Base-by-base conservation (phyloP, 2,329 filamentous ascomycete species). In the Apiospora pterosperma region DNA sequence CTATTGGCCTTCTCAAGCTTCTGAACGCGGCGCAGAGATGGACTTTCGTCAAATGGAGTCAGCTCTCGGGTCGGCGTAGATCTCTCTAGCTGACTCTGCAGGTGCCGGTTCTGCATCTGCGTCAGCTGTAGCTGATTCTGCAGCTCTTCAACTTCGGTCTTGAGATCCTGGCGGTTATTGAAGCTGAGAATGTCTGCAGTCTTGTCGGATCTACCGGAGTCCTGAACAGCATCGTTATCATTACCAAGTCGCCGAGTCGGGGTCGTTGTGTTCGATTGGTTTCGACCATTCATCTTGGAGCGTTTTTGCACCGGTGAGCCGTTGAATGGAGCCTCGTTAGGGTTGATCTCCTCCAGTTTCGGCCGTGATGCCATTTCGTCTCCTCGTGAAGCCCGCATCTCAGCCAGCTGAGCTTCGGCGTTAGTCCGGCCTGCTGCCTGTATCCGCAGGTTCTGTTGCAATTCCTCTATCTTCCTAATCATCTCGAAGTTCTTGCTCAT, bases 41-140 rank as follows among this genome's bases (percentile, higher is more conserved):
- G 92, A 70, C 90, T 95, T 55, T 96, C 90, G 44, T 95, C 91
- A 64, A 88, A 81, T 36, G 72, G 75, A 76, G 82, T 87, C 39
- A 80, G 77, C 64, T 92, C 90, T 28, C 85, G 85, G 6, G 79
- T 79, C 3, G 90, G 87, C 0, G 87, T 89, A 11, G 80, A 81
- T 59, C 91, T 88, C 42, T 95, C 91, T 48, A 97, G 81, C 74
- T 97, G 93, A 73, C 88, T 93, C 74, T 97, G 92, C 6, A 98
- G 86, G 73, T 98, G 94, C 38, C 92, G 89, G 77, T 97, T 97
- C 71, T 96, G 92, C 92, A 98, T 97, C 77, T 97, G 91, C 5
- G 91, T 90, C 76, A 98, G 88, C 74, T 98, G 95, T 62, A 98
- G 85, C 75, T 97, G 93, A 75, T 96, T 97, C 75, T 97, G 95